Evolutionary conservation across 2,329 filamentous ascomycete genomes (phyloP), one percentile per base, ranked within the genome.

Genomic region (Tolypocladium guangdongense): DNA sequence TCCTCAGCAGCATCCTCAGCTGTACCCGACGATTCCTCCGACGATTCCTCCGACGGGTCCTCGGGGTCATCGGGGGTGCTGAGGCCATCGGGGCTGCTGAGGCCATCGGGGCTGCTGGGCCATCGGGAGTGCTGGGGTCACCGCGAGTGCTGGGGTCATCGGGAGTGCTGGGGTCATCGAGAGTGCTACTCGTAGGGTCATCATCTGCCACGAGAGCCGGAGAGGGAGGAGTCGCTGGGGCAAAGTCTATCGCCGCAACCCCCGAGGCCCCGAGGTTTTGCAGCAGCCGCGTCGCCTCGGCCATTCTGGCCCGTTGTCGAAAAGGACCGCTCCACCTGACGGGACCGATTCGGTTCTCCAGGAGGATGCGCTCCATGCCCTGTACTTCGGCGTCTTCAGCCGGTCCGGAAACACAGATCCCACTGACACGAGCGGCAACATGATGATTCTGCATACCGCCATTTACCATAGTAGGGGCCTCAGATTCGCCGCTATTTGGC

Each of bases 231-330:
- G 24, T 12, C 3, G 14, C 24, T 24, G 2, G 24, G 16, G 57
- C 56, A 50, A 57, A 54, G 41, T 56, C 56, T 33, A 49, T 43
- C 7, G 33, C 36, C 4, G 50, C 37, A 33, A 56, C 50, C n/a
- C 49, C 27, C 14, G 55, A 22, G 14, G 36, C 51, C 14, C 36
- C 2, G 35, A 57, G 47, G n/a, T 51, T 32, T 22, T 49, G 52
- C 36, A 7, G 36, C 47, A 4, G 8, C 24, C n/a, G 54, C 8
- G 27, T n/a, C 10, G 27, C 41, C 10, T 55, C 46, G 11, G 41
- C 36, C 6, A 18, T 16, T n/a, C 43, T 30, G 16, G 11, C 16
- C 24, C 43, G 16, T n/a, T 6, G 43, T 30, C 43, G 43, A 46
- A n/a, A n/a, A 7, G 14, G 16, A 11, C 3, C 18, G 33, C 27